A percentile compares a stretch with the other conserved stretches of the same genome.
Conservation (phyloP, 345 rosid species). For the Physaria fendleri region DNA sequence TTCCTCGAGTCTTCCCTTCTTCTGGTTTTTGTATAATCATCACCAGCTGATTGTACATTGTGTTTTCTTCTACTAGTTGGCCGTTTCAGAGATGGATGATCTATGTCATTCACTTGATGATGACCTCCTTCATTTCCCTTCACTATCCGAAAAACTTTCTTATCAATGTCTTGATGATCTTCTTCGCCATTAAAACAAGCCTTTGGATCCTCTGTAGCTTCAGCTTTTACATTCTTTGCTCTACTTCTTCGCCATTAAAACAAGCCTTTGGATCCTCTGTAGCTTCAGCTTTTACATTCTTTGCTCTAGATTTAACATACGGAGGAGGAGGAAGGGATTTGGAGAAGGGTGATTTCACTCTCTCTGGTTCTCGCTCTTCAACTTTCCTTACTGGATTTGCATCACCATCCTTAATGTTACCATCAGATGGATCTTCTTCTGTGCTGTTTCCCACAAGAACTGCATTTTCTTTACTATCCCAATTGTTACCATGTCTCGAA, state of each 20-base stretch:
- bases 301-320: slow-evolving; percentile 46
- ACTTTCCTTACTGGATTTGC: slow-evolving; percentile 27
- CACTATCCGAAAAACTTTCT: slow-evolving; percentile 18
- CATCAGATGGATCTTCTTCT: slow-evolving; percentile 24
- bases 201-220: slow-evolving; percentile 16
- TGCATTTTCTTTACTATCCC: slow-evolving; percentile 43
- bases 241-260: too few species aligned
- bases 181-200: slow-evolving; percentile 6
- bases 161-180: too few species aligned
- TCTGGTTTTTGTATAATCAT: slow-evolving; percentile 40
- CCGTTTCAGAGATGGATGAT: slow-evolving; percentile 42
- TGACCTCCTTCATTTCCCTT: slow-evolving; percentile 20
- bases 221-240: slow-evolving; percentile 33
- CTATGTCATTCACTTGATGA: slow-evolving; percentile 25
- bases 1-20: slow-evolving; percentile 58
- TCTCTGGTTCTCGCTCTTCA: slow-evolving; percentile 37
- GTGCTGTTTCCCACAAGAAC: slow-evolving; percentile 26
- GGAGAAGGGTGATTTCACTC: slow-evolving; percentile 34
- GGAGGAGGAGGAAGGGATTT: slow-evolving; percentile 71
- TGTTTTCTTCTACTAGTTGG: slow-evolving; percentile 59
- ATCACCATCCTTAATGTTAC: slow-evolving; percentile 21
- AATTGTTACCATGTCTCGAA: slow-evolving; percentile 28
- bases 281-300: slow-evolving; percentile 31
- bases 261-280: slow-evolving; percentile 15
- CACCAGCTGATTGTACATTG: slow-evolving; percentile 34